Percentiles rank a stretch among this genome's conserved stretches.
These are phyloP conservation scores for Ogataea sp. DNA, from an alignment of 805 yeast genomes.

Conservation along the genomic window DNA sequence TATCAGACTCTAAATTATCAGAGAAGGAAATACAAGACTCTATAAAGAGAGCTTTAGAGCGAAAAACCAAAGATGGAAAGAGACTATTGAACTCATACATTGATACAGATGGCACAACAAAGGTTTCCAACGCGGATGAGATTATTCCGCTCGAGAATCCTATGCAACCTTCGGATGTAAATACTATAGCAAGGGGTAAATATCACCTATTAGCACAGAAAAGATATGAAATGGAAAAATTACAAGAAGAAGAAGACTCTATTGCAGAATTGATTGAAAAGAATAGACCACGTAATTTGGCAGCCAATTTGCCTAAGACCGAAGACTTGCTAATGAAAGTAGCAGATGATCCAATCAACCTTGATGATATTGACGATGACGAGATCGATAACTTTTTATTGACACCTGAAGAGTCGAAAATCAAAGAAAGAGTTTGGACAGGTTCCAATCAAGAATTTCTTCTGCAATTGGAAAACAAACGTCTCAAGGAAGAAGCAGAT, in stretches of 20 bases:
- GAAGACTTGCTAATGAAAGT: slow-evolving; percentile 42
- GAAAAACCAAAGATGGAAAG: slow-evolving; percentile 16
- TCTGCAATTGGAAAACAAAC: slow-evolving; percentile 75
- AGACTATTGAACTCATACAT: slow-evolving; percentile 10
- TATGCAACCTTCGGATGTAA: too few relatives aligned
- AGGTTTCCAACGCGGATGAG: too few relatives aligned
- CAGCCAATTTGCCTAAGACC: slow-evolving; percentile 46
- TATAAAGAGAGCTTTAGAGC: slow-evolving; percentile 21
- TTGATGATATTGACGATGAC: slow-evolving; percentile 78
- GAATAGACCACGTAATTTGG: slow-evolving; percentile 49
- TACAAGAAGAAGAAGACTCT: slow-evolving; percentile 14
- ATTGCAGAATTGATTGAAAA: slow-evolving; percentile 29
- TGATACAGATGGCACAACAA: slow-evolving; percentile 5
- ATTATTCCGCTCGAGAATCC: too few relatives aligned
- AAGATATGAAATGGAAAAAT: background rate
- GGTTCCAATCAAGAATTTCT: slow-evolving; percentile 83
- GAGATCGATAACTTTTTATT: slow-evolving; percentile 59
- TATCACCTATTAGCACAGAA: background rate
- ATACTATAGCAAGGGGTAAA: background rate
- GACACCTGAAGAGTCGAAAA: slow-evolving; percentile 56
- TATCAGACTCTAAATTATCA: slow-evolving; percentile 35
- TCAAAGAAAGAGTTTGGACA: slow-evolving; percentile 84
- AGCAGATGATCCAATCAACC: slow-evolving; percentile 51
- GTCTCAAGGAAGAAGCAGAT: slow-evolving; percentile 82
- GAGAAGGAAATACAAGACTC: slow-evolving; percentile 34